Evolutionary conservation across 805 yeast genomes (phyloP).

Genomic region (Starmerella sirachaensis): DNA sequence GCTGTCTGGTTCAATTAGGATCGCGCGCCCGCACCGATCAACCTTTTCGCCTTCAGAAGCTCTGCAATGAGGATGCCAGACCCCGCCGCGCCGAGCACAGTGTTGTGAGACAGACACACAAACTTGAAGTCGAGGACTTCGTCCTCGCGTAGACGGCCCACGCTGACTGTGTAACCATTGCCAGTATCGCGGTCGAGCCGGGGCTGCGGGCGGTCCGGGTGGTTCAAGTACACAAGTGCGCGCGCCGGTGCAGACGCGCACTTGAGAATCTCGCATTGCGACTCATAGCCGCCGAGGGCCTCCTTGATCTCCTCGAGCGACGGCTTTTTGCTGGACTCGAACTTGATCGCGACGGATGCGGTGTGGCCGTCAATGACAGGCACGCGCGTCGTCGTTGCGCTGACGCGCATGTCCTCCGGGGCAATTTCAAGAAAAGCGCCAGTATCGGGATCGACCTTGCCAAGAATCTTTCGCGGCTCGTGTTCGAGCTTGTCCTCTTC

Average conservation of each 20-base stretch:
- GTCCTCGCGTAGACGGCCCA: constrained; percentile 88
- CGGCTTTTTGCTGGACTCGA: constrained; percentile 75
- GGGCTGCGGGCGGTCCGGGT: constrained; percentile 92
- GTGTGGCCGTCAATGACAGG: constrained; percentile 98
- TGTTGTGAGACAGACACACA: constrained; percentile 96
- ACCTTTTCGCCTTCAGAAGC: constrained; percentile 60
- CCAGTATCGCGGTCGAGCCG: constrained; percentile 94
- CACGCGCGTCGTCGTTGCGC: constrained; percentile 94
- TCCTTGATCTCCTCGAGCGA: constrained; percentile 66
- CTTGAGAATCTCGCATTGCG: constrained; percentile 68
- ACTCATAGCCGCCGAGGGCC: constrained; percentile 56
- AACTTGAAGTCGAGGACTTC: constrained; percentile 88
- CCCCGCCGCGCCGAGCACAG: constrained; percentile 98
- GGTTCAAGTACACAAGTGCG: constrained; percentile 84
- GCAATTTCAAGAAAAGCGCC: constrained; percentile 33
- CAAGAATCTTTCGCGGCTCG: constrained; percentile 94
- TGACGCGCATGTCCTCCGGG: constrained; percentile 56
- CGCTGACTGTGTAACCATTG: constrained; percentile 83
- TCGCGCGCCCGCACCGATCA: too few species aligned
- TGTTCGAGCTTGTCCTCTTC: constrained; percentile 98
- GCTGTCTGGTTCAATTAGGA: too few species aligned
- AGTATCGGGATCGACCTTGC: constrained; percentile 35
- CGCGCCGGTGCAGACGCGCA: constrained; percentile 91
- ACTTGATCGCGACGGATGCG: constrained; percentile 79
- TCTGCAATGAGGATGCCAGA: constrained; percentile 95